phyloP scores from a whole-genome alignment of 441 rosid genomes.

The Manihot esculenta region DNA sequence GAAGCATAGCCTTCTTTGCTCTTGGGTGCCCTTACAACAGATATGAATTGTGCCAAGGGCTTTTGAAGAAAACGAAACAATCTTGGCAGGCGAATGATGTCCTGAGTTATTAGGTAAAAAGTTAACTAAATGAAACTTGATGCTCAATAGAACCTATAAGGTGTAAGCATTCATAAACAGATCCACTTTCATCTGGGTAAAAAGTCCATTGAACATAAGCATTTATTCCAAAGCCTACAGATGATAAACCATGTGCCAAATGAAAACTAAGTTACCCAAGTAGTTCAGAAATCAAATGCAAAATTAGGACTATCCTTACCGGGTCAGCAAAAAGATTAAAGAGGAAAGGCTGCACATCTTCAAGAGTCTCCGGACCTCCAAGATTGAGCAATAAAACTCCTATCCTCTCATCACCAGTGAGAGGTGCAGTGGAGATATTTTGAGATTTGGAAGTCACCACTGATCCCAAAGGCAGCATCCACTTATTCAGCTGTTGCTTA shows the following conservation, averaged over 20 bases:
- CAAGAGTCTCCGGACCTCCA: constrained; percentile 98
- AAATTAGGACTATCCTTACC: constrained; percentile 32
- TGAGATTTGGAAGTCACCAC: constrained; percentile 55
- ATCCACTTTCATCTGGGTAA: neutral
- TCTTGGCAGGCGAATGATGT: constrained; percentile 87
- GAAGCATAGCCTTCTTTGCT: constrained; percentile 97
- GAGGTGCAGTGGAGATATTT: constrained; percentile 35
- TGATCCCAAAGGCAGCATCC: constrained; percentile 46
- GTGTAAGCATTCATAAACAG: neutral
- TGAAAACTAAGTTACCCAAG: neutral
- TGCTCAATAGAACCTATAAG: neutral
- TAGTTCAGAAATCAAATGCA: neutral
- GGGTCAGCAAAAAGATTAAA: constrained; percentile 99
- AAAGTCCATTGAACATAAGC: neutral
- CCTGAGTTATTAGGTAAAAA: constrained; percentile 46
- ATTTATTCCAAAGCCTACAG: neutral
- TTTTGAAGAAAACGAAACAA: constrained; percentile 86
- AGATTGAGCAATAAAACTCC: constrained; percentile 92
- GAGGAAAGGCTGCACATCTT: constrained; percentile 95
- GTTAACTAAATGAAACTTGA: constrained; percentile 7
- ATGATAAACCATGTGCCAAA: neutral
- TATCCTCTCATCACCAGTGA: constrained; percentile 53
- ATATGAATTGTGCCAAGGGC: constrained; percentile 94
- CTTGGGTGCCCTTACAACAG: constrained; percentile 91
- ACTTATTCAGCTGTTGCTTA: constrained; percentile 33